These are phyloP conservation scores for Coemansia sp. DNA, from an alignment of 192 early-diverging fungal species.

Conservation along the genomic window DNA sequence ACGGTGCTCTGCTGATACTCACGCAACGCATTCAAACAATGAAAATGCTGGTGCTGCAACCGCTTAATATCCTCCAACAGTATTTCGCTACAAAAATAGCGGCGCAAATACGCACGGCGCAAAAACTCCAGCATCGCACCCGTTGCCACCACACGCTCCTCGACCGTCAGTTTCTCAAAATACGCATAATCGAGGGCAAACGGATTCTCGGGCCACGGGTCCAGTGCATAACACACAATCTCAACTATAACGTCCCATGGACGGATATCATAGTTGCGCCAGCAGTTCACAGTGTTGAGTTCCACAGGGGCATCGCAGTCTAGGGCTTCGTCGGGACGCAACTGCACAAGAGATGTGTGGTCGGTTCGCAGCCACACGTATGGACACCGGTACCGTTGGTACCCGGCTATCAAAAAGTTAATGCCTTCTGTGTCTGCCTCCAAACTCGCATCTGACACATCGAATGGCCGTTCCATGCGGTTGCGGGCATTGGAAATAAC, in stretches of 20 bases:
- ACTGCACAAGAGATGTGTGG: slow-evolving; percentile 57
- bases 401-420: slow-evolving; percentile 68
- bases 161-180: slow-evolving; percentile 61
- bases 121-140: slow-evolving; percentile 70
- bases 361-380: slow-evolving; percentile 72
- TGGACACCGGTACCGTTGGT: slow-evolving; percentile 68
- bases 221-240: slow-evolving; percentile 60
- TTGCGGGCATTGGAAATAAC: slow-evolving; percentile 1
- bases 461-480: slow-evolving; percentile 18
- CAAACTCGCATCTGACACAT: slow-evolving; percentile 27
- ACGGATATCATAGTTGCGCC: slow-evolving; percentile 63
- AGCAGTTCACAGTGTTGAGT: slow-evolving; percentile 64
- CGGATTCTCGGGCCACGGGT: slow-evolving; percentile 63
- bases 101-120: slow-evolving; percentile 58
- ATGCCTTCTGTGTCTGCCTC: slow-evolving; percentile 53
- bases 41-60: slow-evolving; percentile 43
- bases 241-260: slow-evolving; percentile 71
- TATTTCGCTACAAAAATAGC: slow-evolving; percentile 55
- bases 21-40: slow-evolving; percentile 37
- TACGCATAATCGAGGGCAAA: slow-evolving; percentile 64
- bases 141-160: slow-evolving; percentile 63
- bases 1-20: slow-evolving; percentile 37
- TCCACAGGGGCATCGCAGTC: slow-evolving; percentile 64
- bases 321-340: slow-evolving; percentile 51
- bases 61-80: slow-evolving; percentile 39